Evolutionary conservation across 1,284 basidiomycete genomes (phyloP).

Genomic region (Malassezia caprae): DNA sequence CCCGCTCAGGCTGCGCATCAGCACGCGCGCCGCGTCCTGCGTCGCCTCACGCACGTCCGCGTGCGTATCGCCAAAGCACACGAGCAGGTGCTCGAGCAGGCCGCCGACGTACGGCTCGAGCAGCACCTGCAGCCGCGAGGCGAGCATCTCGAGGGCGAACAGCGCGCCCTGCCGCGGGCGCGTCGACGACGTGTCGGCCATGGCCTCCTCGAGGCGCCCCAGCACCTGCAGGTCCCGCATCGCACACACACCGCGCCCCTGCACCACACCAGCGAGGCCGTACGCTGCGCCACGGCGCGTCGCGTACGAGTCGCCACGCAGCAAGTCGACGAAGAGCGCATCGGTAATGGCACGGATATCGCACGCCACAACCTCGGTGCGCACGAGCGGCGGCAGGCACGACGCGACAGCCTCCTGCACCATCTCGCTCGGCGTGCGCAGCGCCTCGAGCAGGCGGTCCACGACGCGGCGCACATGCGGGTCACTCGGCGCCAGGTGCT

Average conservation of each 20-base stretch:
- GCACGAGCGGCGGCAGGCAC: slow-evolving; percentile 71
- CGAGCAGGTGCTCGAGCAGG: slow-evolving; percentile 73
- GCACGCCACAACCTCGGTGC: slow-evolving; percentile 54
- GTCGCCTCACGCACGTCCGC: slow-evolving; percentile 89
- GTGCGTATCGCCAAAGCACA: slow-evolving; percentile 78
- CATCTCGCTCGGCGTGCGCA: slow-evolving; percentile 89
- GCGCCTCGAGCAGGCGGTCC: slow-evolving; percentile 75
- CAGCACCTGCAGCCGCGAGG: slow-evolving; percentile 71
- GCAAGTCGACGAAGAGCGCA: slow-evolving; percentile 60
- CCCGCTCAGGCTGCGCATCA: slow-evolving; percentile 74
- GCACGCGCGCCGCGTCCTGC: slow-evolving; percentile 79
- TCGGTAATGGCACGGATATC: slow-evolving; percentile 55
- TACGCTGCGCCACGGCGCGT: slow-evolving; percentile 88
- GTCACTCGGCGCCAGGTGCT: slow-evolving; percentile 64
- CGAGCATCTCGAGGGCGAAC: slow-evolving; percentile 79
- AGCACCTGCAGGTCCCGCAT: slow-evolving; percentile 78
- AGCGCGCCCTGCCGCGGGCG: slow-evolving; percentile 85
- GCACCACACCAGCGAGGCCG: slow-evolving; percentile 82
- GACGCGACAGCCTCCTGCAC: slow-evolving; percentile 95
- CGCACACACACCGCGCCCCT: slow-evolving; percentile 73
- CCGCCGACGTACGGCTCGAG: slow-evolving; percentile 89
- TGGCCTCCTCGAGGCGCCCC: slow-evolving; percentile 62
- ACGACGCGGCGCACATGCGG: slow-evolving; percentile 56
- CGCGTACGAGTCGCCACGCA: slow-evolving; percentile 64
- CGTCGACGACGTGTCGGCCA: slow-evolving; percentile 79